Conservation (phyloP, 176 grass and related monocot species). For the Tillandsia fasciculata region DNA sequence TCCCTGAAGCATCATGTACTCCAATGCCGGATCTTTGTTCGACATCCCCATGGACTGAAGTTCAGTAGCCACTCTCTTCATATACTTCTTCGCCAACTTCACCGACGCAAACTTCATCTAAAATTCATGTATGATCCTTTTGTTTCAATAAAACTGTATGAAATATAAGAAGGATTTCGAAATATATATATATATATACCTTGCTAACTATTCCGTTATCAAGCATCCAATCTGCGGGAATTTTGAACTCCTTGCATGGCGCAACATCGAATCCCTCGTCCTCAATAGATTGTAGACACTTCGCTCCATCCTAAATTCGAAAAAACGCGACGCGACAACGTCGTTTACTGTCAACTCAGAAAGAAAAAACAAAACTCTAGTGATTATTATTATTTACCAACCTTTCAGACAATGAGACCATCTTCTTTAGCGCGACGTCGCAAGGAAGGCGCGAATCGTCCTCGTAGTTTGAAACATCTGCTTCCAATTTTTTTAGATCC, state of each 20-base stretch:
- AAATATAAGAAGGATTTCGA: neutral
- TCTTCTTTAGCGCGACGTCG: slow-evolving; percentile 87
- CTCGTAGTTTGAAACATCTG: slow-evolving; percentile 78
- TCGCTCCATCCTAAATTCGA: slow-evolving; percentile 61
- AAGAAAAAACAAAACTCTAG: slow-evolving; percentile 7
- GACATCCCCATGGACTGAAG: slow-evolving; percentile 83
- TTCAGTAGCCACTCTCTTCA: slow-evolving; percentile 93
- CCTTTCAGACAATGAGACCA: slow-evolving; percentile 90
- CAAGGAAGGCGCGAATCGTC: slow-evolving; percentile 73
- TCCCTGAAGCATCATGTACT: slow-evolving; percentile 98
- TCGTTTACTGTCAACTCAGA: neutral
- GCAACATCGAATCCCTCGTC: slow-evolving; percentile 69
- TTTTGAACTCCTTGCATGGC: slow-evolving; percentile 86
- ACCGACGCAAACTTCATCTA: slow-evolving; percentile 99
- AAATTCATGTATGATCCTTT: neutral
- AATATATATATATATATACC: slow-evolving; percentile 28
- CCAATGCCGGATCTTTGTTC: slow-evolving; percentile 87
- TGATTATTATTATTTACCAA: slow-evolving; percentile 19
- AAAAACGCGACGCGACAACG: slow-evolving; percentile 15
- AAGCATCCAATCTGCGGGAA: slow-evolving; percentile 95
- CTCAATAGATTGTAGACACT: slow-evolving; percentile 77
- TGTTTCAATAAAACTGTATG: neutral
- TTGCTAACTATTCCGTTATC: slow-evolving; percentile 86
- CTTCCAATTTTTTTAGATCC: slow-evolving; percentile 88
- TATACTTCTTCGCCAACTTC: slow-evolving; percentile 84